Percentiles rank a stretch among this genome's conserved stretches.
Evolutionary conservation across 2,329 filamentous ascomycete species (phyloP).

Genomic region (Colletotrichum horii): DNA sequence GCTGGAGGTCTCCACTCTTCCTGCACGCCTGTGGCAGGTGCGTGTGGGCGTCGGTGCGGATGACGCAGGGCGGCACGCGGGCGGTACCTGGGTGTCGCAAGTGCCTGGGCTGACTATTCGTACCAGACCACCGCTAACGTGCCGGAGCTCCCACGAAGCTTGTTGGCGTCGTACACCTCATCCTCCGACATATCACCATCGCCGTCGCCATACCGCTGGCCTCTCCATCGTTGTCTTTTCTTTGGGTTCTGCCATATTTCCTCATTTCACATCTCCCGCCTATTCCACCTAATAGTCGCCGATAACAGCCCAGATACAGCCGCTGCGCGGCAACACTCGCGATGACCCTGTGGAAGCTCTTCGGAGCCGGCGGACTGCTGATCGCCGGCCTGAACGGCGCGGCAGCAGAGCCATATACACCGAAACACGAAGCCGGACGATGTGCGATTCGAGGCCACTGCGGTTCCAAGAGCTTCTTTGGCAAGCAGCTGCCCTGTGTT

Average conservation of each 20-base stretch:
- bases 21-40: background rate
- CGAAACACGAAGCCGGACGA: constrained; percentile 82
- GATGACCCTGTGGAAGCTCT: constrained; percentile 24
- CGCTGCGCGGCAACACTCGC: constrained; percentile 16
- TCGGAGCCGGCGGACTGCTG: constrained; percentile 36
- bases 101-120: constrained; percentile 5
- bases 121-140: constrained; percentile 2
- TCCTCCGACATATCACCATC: background rate
- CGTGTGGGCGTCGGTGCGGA: constrained; percentile 1
- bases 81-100: constrained; percentile 1
- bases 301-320: background rate
- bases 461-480: constrained; percentile 89
- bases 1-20: background rate
- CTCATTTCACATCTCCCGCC: background rate
- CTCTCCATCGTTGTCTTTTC: background rate
- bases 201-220: background rate
- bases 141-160: constrained; percentile 15
- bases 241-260: background rate
- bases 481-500: constrained; percentile 86
- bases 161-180: background rate
- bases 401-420: constrained; percentile 41
- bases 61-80: constrained; percentile 14
- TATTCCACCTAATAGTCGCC: background rate
- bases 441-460: constrained; percentile 93
- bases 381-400: constrained; percentile 28